These are phyloP conservation scores for Apiospora malaysiana DNA, from an alignment of 2,329 filamentous ascomycete genomes.

Conservation along the genomic window DNA sequence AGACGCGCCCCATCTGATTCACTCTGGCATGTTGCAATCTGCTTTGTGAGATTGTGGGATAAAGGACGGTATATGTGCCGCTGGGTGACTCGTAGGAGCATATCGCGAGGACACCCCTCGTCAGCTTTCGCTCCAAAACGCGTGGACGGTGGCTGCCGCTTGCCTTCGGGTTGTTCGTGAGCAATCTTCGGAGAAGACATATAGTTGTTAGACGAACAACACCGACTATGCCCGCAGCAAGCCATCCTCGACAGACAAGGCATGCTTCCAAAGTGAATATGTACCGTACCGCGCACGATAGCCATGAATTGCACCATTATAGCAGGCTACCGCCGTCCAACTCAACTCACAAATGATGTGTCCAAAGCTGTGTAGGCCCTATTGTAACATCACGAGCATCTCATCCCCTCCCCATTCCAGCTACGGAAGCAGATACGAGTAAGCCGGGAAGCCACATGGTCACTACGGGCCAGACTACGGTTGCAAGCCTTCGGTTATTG, in stretches of 20 bases:
- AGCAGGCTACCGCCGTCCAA: neutral
- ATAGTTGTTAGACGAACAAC: neutral
- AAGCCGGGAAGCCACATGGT: slow-evolving; percentile 1
- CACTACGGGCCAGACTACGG: neutral
- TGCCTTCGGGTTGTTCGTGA: neutral
- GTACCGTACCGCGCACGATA: neutral
- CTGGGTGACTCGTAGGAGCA: neutral
- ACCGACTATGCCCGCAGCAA: neutral
- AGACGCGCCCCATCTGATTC: neutral
- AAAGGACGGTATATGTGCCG: neutral
- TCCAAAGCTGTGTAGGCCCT: neutral
- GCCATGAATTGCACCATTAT: neutral
- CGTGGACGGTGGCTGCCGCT: neutral
- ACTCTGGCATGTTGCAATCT: neutral
- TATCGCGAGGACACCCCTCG: neutral
- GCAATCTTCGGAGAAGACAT: neutral
- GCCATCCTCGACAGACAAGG: neutral
- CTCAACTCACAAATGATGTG: neutral
- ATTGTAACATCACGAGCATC: neutral
- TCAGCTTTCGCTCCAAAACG: neutral
- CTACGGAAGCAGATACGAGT: neutral
- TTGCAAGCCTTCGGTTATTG: neutral
- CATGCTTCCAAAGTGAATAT: neutral
- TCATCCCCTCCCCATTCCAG: neutral
- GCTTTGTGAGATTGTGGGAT: neutral